Conservation (phyloP, 2,329 filamentous ascomycete species). For the Cladosporium halotolerans region DNA sequence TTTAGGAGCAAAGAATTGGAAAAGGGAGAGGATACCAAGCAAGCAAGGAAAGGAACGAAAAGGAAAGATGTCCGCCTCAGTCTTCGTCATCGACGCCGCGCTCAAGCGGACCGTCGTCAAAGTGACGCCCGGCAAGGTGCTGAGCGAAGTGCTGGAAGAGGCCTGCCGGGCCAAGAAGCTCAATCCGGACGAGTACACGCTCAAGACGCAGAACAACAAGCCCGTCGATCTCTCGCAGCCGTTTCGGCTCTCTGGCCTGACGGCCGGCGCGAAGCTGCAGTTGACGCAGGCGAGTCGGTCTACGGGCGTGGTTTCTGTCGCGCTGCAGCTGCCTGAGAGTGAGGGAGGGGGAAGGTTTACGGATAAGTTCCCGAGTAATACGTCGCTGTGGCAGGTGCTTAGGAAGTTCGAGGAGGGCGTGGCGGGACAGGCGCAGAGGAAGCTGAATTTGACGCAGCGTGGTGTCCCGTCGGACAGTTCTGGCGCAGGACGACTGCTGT, state of each 20-base stretch:
- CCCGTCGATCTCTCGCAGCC: conserved; percentile 77
- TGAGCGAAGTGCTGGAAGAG: conserved; percentile 80
- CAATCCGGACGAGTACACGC: conserved; percentile 63
- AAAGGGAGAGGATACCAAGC: neutral
- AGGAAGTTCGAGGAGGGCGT: conserved; percentile 80
- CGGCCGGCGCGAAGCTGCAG: conserved; percentile 83
- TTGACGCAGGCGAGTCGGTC: conserved; percentile 83
- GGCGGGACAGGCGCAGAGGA: conserved; percentile 44
- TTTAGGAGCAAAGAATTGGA: neutral
- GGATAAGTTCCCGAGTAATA: conserved; percentile 82
- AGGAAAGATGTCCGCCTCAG: conserved; percentile 69
- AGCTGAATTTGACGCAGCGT: conserved; percentile 75
- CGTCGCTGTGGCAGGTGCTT: conserved; percentile 81
- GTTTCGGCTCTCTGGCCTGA: conserved; percentile 75
- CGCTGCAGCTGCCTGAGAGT: conserved; percentile 72
- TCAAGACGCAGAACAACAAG: conserved; percentile 88
- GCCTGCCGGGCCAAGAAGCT: conserved; percentile 78
- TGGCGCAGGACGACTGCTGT: conserved; percentile 69
- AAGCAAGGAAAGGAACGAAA: neutral
- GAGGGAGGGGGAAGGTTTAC: conserved; percentile 67
- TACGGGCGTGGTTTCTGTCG: conserved; percentile 77
- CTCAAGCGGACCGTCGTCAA: conserved; percentile 74
- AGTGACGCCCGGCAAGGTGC: conserved; percentile 70
- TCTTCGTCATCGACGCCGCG: conserved; percentile 78
- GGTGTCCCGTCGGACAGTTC: conserved; percentile 58